Evolutionary conservation across 2,329 filamentous ascomycete genomes (phyloP), one percentile per base, ranked within the genome.

Genomic region (Neurospora crassa): DNA sequence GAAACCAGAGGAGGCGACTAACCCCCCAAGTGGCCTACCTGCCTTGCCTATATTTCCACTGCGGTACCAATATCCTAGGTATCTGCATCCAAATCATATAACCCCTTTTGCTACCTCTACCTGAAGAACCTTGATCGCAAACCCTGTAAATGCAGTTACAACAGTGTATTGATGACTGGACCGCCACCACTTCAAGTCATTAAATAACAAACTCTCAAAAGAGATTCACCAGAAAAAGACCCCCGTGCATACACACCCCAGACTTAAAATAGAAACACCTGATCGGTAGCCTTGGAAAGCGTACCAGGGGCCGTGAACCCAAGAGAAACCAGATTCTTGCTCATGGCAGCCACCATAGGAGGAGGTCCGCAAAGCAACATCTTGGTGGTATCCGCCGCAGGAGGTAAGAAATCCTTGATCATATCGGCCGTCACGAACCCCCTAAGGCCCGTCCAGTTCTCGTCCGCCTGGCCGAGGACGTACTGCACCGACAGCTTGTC

Each of bases 311-410:
- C 80, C 72, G 85, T 79, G 72, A 85, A 89, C 0, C 87, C 87
- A 43, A 89, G 71, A 11, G 79, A 79, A 0, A 79, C 79, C 72
- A 88, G 76, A 8, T 79, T 80, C 75, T 83, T 85, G 80, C 88
- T 90, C 16, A 84, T 82, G 0, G 86, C 87, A 67, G 84, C 84
- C 1, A 90, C 80, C 87, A 90, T 88, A 0, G 84, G 84, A 0
- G 88, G 88, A 0, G 89, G 88, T 0, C 89, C 89, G 74, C 88
- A 90, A 1, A 90, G 78, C 80, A 89, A 80, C 8, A 88, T 77
- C 77, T 87, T 89, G 2, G 82, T 82, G 16, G 86, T 84, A 0
- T 76, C 67, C 0, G 79, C 80, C 0, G 87, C 78, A 0, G 75
- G 74, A 0, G 88, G 87, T 68, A 90, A 79, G 42, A 77, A 80